Conservation (phyloP, 1,284 basidiomycete species). For the Hemileia vastatrix region DNA sequence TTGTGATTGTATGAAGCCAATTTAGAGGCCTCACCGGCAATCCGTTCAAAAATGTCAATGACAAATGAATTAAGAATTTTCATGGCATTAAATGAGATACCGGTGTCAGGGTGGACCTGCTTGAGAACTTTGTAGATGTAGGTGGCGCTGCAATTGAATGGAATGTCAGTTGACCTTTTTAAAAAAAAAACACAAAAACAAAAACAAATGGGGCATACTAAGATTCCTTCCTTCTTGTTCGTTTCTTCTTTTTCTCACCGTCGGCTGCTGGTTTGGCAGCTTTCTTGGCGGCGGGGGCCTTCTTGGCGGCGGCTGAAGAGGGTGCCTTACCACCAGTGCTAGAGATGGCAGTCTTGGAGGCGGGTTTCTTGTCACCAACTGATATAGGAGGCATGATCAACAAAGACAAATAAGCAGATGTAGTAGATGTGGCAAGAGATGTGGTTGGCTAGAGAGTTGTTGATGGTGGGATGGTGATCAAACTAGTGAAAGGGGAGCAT, state of each 20-base stretch:
- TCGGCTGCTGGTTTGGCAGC: conserved; percentile 47
- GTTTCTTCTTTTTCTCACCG: conserved; percentile 56
- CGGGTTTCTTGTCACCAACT: conserved; percentile 23
- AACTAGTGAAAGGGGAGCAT: no score
- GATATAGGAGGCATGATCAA: conserved; percentile 19
- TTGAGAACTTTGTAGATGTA: conserved; percentile 87
- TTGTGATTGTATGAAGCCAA: conserved; percentile 87
- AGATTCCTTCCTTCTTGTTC: conserved; percentile 55
- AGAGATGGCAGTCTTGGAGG: conserved; percentile 28
- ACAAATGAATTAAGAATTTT: conserved; percentile 69
- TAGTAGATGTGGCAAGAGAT: no score
- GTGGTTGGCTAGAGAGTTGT: no score
- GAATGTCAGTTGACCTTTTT: conserved; percentile 20
- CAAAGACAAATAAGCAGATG: no score
- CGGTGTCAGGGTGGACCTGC: conserved; percentile 91
- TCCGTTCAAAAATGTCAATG: conserved; percentile 70
- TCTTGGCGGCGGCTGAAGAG: conserved; percentile 53
- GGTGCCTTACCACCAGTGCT: conserved; percentile 53
- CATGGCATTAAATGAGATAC: conserved; percentile 97
- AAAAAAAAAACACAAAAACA: conserved; percentile 26
- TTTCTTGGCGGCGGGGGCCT: conserved; percentile 36
- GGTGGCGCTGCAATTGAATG: conserved; percentile 38
- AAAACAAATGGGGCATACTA: conserved; percentile 34
- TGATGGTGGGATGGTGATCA: no score
- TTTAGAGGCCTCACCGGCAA: conserved; percentile 80